These are phyloP conservation scores for Raffaelea albimanens DNA, from an alignment of 2,329 filamentous ascomycete genomes.

Conservation along the genomic window DNA sequence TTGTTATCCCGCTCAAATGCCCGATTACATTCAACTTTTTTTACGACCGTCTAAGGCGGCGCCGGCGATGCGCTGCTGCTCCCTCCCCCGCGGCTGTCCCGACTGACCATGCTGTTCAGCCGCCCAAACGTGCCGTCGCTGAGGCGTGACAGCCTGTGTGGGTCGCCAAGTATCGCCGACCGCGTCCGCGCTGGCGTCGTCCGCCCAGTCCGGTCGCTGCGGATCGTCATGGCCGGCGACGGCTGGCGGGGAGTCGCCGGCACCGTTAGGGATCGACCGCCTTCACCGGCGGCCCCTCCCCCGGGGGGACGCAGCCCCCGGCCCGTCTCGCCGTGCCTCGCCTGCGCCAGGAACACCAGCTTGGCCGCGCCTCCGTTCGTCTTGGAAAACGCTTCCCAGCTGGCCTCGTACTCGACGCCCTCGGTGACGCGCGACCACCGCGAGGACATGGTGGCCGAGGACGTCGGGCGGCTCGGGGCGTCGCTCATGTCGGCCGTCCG, in stretches of 20 bases:
- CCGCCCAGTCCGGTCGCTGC: background rate
- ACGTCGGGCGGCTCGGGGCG: slow-evolving; percentile 1
- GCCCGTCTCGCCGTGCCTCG: background rate
- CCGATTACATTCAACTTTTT: too few relatives aligned
- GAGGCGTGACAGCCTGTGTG: slow-evolving; percentile 7
- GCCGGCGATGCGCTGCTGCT: too few relatives aligned
- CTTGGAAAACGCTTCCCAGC: slow-evolving; percentile 11
- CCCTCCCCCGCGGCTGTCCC: background rate
- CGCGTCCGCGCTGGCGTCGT: background rate
- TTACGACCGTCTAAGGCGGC: too few relatives aligned
- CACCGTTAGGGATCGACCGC: background rate
- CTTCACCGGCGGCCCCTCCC: background rate
- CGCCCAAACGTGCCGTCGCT: slow-evolving; percentile 13
- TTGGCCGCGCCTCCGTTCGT: slow-evolving; percentile 3
- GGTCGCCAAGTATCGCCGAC: background rate
- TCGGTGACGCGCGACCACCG: slow-evolving; percentile 11
- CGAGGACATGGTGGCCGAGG: background rate
- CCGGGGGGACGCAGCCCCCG: too few relatives aligned
- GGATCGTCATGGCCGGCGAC: slow-evolving; percentile 1
- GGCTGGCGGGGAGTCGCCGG: background rate
- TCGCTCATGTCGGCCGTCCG: background rate
- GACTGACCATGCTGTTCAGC: background rate
- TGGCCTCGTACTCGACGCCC: slow-evolving; percentile 4
- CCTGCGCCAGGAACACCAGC: background rate
- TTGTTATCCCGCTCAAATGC: too few relatives aligned